Conservation (phyloP, 2,329 filamentous ascomycete genomes). For the Metarhizium rileyi region DNA sequence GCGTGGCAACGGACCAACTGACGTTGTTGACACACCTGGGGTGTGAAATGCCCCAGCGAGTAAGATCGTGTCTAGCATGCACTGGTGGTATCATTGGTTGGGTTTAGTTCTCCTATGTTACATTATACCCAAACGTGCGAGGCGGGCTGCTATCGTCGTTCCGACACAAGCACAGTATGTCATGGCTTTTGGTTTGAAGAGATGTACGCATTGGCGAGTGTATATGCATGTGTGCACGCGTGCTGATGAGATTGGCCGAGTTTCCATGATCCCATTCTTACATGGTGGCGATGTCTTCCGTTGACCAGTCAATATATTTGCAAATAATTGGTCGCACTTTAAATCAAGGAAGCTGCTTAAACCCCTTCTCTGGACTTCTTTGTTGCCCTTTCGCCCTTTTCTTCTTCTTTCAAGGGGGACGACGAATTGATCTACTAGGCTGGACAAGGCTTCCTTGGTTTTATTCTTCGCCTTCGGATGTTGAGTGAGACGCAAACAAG, state of each 20-base stretch:
- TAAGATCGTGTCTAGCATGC: not conserved
- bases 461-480: too few species aligned
- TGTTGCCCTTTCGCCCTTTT: too few species aligned
- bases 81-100: not conserved
- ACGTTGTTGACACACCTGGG: not conserved
- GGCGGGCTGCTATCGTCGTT: not conserved
- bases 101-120: not conserved
- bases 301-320: not conserved
- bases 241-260: not conserved
- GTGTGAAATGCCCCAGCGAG: not conserved
- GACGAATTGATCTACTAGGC: too few species aligned
- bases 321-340: not conserved
- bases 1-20: not conserved
- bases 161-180: not conserved
- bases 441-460: too few species aligned
- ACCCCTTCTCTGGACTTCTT: too few species aligned
- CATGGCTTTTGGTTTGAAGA: not conserved
- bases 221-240: not conserved
- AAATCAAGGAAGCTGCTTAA: too few species aligned
- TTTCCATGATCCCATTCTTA: not conserved
- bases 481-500: not conserved
- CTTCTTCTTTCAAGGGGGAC: too few species aligned
- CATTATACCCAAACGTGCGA: conserved; percentile 1
- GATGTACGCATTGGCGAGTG: not conserved
- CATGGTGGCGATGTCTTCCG: not conserved